Evolutionary conservation across 140 eudicot genomes (phyloP).

Genomic region (Stevia rebaudiana): DNA sequence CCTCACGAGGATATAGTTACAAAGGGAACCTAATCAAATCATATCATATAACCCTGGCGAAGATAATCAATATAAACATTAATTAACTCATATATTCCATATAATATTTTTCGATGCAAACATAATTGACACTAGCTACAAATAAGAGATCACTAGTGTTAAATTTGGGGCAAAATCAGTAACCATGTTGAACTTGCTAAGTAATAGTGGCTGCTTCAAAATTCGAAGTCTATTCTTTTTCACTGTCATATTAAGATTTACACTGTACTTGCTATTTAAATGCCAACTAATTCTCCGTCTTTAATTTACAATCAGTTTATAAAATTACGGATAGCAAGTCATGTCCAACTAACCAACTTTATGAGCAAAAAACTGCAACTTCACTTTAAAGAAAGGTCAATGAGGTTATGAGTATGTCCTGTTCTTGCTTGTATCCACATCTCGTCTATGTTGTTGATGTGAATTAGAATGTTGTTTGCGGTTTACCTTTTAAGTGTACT

Average conservation of each 20-base stretch:
- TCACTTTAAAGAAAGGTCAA: background rate
- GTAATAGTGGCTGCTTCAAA: background rate
- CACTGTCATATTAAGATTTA: background rate
- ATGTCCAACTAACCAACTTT: background rate
- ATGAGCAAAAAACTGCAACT: constrained; percentile 1
- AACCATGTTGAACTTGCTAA: background rate
- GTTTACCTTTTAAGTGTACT: background rate
- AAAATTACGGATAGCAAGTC: background rate
- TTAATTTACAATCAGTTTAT: background rate
- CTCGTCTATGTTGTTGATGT: background rate
- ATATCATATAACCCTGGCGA: background rate
- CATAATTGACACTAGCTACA: background rate
- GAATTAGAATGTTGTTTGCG: background rate
- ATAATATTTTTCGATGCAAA: background rate
- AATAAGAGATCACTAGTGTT: background rate
- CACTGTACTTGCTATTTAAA: background rate
- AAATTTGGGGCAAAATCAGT: background rate
- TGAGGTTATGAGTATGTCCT: background rate
- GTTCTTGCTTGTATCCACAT: background rate
- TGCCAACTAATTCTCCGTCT: background rate
- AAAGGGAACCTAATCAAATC: background rate
- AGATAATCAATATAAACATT: too few species aligned
- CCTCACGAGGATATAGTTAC: background rate
- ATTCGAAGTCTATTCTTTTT: background rate
- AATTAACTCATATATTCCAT: too few species aligned